Evolutionary conservation across 2,329 filamentous ascomycete genomes (phyloP).

Genomic region (Penicillium decumbens): DNA sequence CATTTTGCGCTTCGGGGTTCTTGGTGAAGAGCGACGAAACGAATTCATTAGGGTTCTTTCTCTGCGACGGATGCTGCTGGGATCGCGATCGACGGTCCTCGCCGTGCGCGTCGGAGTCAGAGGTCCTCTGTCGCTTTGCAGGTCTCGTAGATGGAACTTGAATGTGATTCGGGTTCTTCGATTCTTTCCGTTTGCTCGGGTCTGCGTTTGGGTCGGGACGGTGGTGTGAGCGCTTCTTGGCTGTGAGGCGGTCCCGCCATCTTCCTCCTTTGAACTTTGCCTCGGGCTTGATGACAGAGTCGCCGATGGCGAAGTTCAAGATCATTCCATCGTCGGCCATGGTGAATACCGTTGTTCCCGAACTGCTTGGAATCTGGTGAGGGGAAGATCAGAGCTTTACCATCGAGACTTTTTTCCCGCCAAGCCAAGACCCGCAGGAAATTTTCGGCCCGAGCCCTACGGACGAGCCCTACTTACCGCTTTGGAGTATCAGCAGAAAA

Average conservation of each 20-base stretch:
- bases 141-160: conserved; percentile 31
- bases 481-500: conserved; percentile 4
- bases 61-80: conserved; percentile 33
- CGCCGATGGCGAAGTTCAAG: conserved; percentile 79
- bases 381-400: conserved; percentile 10
- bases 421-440: conserved; percentile 21
- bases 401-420: conserved; percentile 25
- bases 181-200: conserved; percentile 14
- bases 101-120: conserved; percentile 22
- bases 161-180: conserved; percentile 35
- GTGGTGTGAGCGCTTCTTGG: conserved; percentile 63
- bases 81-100: conserved; percentile 13
- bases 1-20: conserved; percentile 70
- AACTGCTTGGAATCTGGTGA: conserved; percentile 1
- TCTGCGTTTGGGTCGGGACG: conserved; percentile 29
- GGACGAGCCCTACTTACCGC: conserved; percentile 31
- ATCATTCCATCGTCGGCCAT: conserved; percentile 97
- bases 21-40: conserved; percentile 90
- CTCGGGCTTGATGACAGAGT: conserved; percentile 59
- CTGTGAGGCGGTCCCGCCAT: conserved; percentile 83
- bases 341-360: conserved; percentile 7
- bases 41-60: conserved; percentile 55
- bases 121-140: conserved; percentile 41
- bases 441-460: conserved; percentile 31
- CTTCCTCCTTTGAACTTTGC: conserved; percentile 76